phyloP scores from a whole-genome alignment of 2,329 filamentous ascomycete species.

The Hymenoscyphus repandus region DNA sequence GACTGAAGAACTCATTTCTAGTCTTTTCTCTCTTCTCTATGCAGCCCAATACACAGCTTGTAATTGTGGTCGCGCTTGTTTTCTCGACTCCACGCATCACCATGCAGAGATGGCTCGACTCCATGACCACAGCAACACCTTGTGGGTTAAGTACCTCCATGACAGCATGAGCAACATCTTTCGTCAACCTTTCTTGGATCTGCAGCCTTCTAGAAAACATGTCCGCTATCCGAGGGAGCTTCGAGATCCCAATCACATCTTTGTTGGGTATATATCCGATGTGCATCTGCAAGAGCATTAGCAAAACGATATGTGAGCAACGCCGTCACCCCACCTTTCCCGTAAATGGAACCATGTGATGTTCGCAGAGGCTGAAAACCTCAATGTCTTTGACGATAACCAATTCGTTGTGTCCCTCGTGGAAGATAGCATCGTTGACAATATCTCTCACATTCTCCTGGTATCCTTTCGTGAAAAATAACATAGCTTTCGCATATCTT shows the following conservation, averaged over 20 bases:
- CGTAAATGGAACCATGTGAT: constrained; percentile 93
- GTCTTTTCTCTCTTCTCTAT: constrained; percentile 93
- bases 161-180: constrained; percentile 90
- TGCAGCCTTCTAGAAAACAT: constrained; percentile 94
- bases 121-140: constrained; percentile 95
- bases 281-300: constrained; percentile 66
- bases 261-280: constrained; percentile 95
- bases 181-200: constrained; percentile 93
- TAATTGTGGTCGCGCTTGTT: constrained; percentile 79
- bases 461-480: constrained; percentile 95
- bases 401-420: constrained; percentile 94
- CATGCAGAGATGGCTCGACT: constrained; percentile 96
- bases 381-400: constrained; percentile 98
- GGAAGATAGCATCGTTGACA: constrained; percentile 90
- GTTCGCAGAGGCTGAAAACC: constrained; percentile 90
- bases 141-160: constrained; percentile 90
- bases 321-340: constrained; percentile 64
- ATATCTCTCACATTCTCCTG: constrained; percentile 90
- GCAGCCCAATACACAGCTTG: constrained; percentile 94
- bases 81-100: constrained; percentile 98
- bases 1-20: constrained; percentile 87
- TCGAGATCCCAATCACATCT: constrained; percentile 90
- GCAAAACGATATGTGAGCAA: neutral
- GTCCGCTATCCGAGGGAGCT: constrained; percentile 90
- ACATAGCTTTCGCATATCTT: constrained; percentile 90